phyloP scores from a whole-genome alignment of 345 rosid genomes.

The Eucalyptus microcorys region DNA sequence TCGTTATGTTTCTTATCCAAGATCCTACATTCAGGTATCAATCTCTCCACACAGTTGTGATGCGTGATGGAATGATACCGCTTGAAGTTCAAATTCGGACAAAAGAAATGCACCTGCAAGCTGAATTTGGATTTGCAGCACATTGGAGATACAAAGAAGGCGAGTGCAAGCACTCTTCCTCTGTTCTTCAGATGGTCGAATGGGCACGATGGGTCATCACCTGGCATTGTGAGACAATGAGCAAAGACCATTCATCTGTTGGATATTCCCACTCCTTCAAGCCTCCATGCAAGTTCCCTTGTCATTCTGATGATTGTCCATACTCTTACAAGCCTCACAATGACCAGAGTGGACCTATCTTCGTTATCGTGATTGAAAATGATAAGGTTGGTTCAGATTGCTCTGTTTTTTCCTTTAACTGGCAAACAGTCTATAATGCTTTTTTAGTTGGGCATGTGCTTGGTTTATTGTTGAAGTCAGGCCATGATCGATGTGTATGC shows the following conservation, averaged over 20 bases:
- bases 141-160: slow-evolving; percentile 99
- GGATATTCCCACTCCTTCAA: slow-evolving; percentile 30
- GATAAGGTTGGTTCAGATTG: slow-evolving; percentile 49
- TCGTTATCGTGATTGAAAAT: slow-evolving; percentile 67
- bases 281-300: slow-evolving; percentile 77
- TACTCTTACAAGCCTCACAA: slow-evolving; percentile 58
- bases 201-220: slow-evolving; percentile 96
- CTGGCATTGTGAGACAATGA: slow-evolving; percentile 92
- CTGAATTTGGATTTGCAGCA: slow-evolving; percentile 95
- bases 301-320: slow-evolving; percentile 64
- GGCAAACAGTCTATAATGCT: background rate
- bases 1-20: background rate
- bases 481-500: background rate
- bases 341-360: slow-evolving; percentile 63
- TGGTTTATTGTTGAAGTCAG: background rate
- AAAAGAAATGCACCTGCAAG: slow-evolving; percentile 91
- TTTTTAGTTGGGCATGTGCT: background rate
- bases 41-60: slow-evolving; percentile 83
- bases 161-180: slow-evolving; percentile 66
- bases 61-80: slow-evolving; percentile 57
- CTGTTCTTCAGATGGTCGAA: slow-evolving; percentile 94
- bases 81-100: slow-evolving; percentile 97
- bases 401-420: background rate
- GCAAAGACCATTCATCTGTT: slow-evolving; percentile 37
- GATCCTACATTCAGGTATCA: slow-evolving; percentile 37